Conservation (phyloP, 306 rosid genomes). For the Glycyrrhiza uralensis region DNA sequence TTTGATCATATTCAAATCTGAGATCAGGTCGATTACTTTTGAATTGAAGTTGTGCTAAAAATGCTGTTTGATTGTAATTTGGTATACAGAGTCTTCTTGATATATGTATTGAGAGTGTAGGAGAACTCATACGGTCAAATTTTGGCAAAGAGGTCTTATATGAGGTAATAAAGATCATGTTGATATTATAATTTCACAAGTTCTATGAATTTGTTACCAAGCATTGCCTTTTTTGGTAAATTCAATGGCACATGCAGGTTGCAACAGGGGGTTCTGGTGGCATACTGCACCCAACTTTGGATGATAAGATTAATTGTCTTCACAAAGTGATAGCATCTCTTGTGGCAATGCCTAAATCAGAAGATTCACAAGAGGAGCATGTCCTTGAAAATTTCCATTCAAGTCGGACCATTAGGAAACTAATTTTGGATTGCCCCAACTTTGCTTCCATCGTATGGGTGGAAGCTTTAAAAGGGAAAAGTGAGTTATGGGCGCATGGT, state of each 20-base stretch:
- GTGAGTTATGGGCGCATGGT: conserved; percentile 74
- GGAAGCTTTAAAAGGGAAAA: conserved; percentile 70
- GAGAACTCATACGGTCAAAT: conserved; percentile 72
- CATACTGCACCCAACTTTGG: conserved; percentile 67
- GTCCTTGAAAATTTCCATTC: conserved; percentile 84
- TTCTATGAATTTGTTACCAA: not conserved
- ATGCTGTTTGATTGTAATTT: conserved; percentile 14
- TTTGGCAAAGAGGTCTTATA: conserved; percentile 84
- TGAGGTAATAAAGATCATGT: conserved; percentile 54
- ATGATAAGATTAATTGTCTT: conserved; percentile 59
- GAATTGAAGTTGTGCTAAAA: conserved; percentile 19
- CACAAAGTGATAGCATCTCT: conserved; percentile 68
- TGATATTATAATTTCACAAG: not conserved
- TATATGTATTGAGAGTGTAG: conserved; percentile 57
- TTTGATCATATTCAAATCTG: not conserved
- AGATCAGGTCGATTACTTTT: conserved; percentile 7
- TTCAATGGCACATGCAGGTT: conserved; percentile 45
- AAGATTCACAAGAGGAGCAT: conserved; percentile 70
- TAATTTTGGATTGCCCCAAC: conserved; percentile 73
- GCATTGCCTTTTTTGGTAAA: not conserved
- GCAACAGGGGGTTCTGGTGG: conserved; percentile 76
- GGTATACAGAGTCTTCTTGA: conserved; percentile 74
- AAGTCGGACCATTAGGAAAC: conserved; percentile 79
- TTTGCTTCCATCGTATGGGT: conserved; percentile 82
- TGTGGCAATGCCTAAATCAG: conserved; percentile 60